A percentile compares a stretch with the other conserved stretches of the same genome.
phyloP scores from a whole-genome alignment of 768 basidiomycete genomes.

The Rhizopogon roseolus region DNA sequence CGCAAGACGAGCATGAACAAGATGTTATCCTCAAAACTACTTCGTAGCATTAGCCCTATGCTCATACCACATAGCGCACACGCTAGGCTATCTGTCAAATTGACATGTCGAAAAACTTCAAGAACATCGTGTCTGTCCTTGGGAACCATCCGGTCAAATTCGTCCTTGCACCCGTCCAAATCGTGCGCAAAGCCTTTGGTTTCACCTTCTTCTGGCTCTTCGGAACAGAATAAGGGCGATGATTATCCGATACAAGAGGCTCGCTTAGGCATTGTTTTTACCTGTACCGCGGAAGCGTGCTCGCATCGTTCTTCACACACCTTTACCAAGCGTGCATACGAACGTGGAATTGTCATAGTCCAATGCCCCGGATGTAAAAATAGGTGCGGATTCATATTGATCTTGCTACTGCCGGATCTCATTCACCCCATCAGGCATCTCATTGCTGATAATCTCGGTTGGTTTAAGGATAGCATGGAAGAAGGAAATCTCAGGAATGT shows the following conservation, averaged over 20 bases:
- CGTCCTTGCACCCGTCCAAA: constrained; percentile 4
- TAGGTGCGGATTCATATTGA: constrained; percentile 44
- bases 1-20: not conserved
- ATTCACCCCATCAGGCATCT: constrained; percentile 50
- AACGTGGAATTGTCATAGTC: constrained; percentile 83
- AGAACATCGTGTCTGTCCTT: constrained; percentile 17
- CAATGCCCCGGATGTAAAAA: constrained; percentile 90
- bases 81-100: not conserved
- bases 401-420: not conserved
- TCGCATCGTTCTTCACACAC: constrained; percentile 80
- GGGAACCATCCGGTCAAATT: constrained; percentile 18
- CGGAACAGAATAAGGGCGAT: constrained; percentile 17
- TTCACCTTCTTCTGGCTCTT: not conserved
- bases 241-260: constrained; percentile 43
- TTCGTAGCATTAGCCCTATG: not conserved
- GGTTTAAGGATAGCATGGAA: constrained; percentile 83
- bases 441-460: constrained; percentile 86
- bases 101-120: not conserved
- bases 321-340: constrained; percentile 82
- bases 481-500: constrained; percentile 72
- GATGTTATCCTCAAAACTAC: not conserved
- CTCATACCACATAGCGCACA: not conserved
- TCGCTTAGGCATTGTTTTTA: constrained; percentile 73
- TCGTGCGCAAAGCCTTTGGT: not conserved
- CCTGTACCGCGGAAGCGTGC: constrained; percentile 77